Conservation (phyloP, 2,329 filamentous ascomycete genomes). For the Drechslerella coelobrocha region DNA sequence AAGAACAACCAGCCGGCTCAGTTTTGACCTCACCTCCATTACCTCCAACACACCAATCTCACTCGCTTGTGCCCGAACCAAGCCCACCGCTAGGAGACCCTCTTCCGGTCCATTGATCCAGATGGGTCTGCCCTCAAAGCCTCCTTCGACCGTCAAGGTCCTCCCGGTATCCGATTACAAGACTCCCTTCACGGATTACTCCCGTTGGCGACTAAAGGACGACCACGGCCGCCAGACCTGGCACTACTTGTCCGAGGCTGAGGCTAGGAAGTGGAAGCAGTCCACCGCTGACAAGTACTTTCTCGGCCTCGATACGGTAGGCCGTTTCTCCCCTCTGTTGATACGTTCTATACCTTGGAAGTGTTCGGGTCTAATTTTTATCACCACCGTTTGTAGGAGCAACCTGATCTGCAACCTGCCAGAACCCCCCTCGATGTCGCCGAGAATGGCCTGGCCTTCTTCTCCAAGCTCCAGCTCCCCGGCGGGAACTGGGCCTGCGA, state of each 20-base stretch:
- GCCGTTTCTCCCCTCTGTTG: background rate
- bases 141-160: background rate
- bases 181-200: slow-evolving; percentile 69
- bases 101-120: no score
- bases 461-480: slow-evolving; percentile 84
- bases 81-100: no score
- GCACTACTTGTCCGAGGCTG: slow-evolving; percentile 84
- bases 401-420: slow-evolving; percentile 74
- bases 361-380: no score
- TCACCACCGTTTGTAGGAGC: slow-evolving; percentile 67
- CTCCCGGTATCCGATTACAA: slow-evolving; percentile 32
- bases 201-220: slow-evolving; percentile 82
- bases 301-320: slow-evolving; percentile 78
- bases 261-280: slow-evolving; percentile 80
- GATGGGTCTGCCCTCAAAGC: slow-evolving; percentile 42
- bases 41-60: background rate
- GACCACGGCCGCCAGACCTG: slow-evolving; percentile 88
- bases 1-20: no score
- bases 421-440: slow-evolving; percentile 78
- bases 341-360: no score
- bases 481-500: slow-evolving; percentile 96
- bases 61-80: background rate
- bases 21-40: background rate
- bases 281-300: slow-evolving; percentile 87
- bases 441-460: slow-evolving; percentile 83